A percentile compares a stretch with the other conserved stretches of the same genome.
Evolutionary conservation across 768 basidiomycete species (phyloP).

Genomic region (Lentinula edodes): DNA sequence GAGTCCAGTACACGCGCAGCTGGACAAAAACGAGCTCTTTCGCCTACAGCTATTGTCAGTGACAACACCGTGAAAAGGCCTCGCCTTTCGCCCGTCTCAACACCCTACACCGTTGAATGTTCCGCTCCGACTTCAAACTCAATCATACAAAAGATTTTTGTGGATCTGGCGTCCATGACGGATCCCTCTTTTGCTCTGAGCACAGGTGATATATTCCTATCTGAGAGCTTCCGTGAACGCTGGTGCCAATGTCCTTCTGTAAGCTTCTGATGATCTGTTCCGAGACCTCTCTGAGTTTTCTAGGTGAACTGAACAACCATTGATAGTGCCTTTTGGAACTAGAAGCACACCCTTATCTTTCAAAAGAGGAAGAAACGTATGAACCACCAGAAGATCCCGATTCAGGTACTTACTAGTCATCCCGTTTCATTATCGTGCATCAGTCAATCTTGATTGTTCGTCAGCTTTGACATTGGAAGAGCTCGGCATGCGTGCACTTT

Average conservation of each 20-base stretch:
- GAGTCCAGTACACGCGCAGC: slow-evolving; percentile 14
- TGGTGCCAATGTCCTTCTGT: slow-evolving; percentile 75
- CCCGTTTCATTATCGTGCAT: too few relatives aligned
- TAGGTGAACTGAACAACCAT: slow-evolving; percentile 7
- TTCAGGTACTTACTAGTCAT: slow-evolving; percentile 39
- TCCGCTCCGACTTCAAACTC: slow-evolving; percentile 48
- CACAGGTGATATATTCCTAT: slow-evolving; percentile 71
- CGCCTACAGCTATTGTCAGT: slow-evolving; percentile 14
- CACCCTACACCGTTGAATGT: slow-evolving; percentile 31
- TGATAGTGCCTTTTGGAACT: slow-evolving; percentile 56
- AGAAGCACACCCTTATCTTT: slow-evolving; percentile 49
- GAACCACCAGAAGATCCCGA: slow-evolving; percentile 86
- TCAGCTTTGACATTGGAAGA: slow-evolving; percentile 76
- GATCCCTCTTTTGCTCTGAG: slow-evolving; percentile 32
- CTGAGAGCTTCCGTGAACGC: slow-evolving; percentile 64
- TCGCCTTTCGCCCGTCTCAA: slow-evolving; percentile 33
- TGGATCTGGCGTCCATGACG: slow-evolving; percentile 16
- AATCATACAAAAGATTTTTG: slow-evolving; percentile 40
- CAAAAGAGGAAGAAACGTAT: slow-evolving; percentile 79
- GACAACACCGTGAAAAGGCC: slow-evolving; percentile 35
- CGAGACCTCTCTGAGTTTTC: neutral
- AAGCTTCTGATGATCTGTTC: slow-evolving; percentile 14
- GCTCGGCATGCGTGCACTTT: slow-evolving; percentile 74
- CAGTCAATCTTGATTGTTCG: slow-evolving; percentile 4
- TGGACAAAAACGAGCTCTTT: slow-evolving; percentile 44